These are phyloP conservation scores for Mycena rebaudengoi DNA, from an alignment of 768 basidiomycete species.

Conservation along the genomic window DNA sequence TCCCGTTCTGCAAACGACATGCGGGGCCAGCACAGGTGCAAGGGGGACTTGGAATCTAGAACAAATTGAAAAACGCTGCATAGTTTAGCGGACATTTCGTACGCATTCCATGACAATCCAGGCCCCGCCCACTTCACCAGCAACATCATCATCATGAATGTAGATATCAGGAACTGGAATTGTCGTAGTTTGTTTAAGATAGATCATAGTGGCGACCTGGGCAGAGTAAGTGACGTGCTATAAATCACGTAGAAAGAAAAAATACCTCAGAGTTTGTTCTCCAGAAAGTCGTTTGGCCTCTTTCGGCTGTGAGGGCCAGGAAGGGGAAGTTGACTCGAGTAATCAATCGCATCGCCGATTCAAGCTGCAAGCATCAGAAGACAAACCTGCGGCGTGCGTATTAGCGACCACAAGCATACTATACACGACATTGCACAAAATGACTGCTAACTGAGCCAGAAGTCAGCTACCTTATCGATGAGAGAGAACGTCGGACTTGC, in stretches of 20 bases:
- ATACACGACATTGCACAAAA: too few species aligned
- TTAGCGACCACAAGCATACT: too few species aligned
- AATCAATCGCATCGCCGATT: not conserved
- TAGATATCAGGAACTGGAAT: constrained; percentile 20
- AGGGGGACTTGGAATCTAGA: not conserved
- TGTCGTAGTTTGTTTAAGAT: constrained; percentile 6
- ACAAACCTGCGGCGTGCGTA: too few species aligned
- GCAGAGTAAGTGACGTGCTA: too few species aligned
- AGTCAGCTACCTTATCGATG: too few species aligned
- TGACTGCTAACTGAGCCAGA: too few species aligned
- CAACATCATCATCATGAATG: constrained; percentile 11
- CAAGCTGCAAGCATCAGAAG: too few species aligned
- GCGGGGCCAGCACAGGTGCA: not conserved
- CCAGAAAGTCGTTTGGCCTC: not conserved
- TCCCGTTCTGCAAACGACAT: not conserved
- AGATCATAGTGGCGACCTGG: constrained; percentile 21
- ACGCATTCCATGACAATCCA: constrained; percentile 28
- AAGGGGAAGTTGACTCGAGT: not conserved
- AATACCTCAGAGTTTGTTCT: not conserved
- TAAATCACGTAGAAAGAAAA: not conserved
- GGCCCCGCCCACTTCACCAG: constrained; percentile 16
- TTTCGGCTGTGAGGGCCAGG: not conserved
- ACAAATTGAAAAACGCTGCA: too few species aligned
- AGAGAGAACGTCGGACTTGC: too few species aligned
- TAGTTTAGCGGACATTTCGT: too few species aligned